Evolutionary conservation across 805 yeast genomes (phyloP).

Genomic region (Brettanomyces anomalus): DNA sequence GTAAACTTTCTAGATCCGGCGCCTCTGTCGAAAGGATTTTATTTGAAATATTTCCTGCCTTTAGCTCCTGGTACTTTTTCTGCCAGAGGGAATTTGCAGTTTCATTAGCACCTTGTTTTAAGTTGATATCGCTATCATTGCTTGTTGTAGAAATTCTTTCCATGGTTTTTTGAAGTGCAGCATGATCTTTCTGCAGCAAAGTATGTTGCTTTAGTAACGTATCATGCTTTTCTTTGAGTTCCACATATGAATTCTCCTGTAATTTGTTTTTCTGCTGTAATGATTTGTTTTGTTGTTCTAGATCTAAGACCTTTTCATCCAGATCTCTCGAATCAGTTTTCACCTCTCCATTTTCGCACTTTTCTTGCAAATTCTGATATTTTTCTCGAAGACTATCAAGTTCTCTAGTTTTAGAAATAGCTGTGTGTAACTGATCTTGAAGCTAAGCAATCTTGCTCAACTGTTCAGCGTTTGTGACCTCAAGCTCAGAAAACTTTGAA

Average conservation of each 20-base stretch:
- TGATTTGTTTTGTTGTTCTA: neutral
- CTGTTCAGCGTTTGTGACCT: too few species aligned
- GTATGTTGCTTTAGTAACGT: neutral
- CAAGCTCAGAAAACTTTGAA: too few species aligned
- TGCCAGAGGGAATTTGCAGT: slow-evolving; percentile 34
- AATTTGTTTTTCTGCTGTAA: neutral
- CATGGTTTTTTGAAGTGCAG: slow-evolving; percentile 5
- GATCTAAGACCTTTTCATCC: neutral
- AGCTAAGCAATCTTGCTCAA: neutral
- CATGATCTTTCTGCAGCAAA: neutral
- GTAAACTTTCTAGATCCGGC: slow-evolving; percentile 1
- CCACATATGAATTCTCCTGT: neutral
- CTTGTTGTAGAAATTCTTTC: neutral
- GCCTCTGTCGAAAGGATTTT: slow-evolving; percentile 5
- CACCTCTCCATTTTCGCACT: too few species aligned
- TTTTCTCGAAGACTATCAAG: too few species aligned
- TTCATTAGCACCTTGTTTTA: neutral
- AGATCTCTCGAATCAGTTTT: neutral
- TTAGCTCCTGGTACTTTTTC: slow-evolving; percentile 39
- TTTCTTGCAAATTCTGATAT: too few species aligned
- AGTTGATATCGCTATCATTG: neutral
- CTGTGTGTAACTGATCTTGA: too few species aligned
- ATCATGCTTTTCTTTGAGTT: neutral
- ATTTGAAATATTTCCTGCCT: slow-evolving; percentile 17
- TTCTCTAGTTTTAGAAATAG: too few species aligned